Percentiles rank a stretch among this genome's conserved stretches.
These are phyloP conservation scores for Tylopilus orsonianus DNA, from an alignment of 1,284 basidiomycete species.

Conservation along the genomic window DNA sequence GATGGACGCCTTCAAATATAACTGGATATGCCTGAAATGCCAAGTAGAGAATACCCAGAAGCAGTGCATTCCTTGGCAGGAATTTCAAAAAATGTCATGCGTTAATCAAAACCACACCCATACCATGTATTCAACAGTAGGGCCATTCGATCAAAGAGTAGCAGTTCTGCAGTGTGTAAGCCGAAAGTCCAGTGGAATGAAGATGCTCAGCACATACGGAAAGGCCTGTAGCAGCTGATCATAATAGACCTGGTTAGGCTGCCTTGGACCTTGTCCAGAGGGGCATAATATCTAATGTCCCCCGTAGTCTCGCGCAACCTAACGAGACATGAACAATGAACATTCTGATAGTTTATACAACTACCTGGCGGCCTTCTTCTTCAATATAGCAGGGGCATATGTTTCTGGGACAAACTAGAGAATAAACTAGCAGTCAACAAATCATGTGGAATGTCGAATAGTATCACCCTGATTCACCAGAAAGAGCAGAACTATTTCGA, in stretches of 20 bases:
- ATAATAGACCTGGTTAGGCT: constrained; percentile 46
- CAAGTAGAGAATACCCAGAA: constrained; percentile 68
- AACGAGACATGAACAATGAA: background rate
- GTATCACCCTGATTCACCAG: constrained; percentile 39
- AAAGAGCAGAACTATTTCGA: constrained; percentile 45
- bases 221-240: constrained; percentile 64
- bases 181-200: background rate
- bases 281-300: constrained; percentile 41
- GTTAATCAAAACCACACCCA: constrained; percentile 14
- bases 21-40: constrained; percentile 59
- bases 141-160: constrained; percentile 74
- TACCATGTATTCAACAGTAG: constrained; percentile 61
- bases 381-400: constrained; percentile 63
- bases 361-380: constrained; percentile 48
- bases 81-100: background rate
- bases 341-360: no score
- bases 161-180: constrained; percentile 48
- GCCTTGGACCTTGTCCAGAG: constrained; percentile 34
- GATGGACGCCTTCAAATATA: constrained; percentile 54
- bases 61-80: constrained; percentile 45
- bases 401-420: constrained; percentile 71
- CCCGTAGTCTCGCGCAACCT: constrained; percentile 42
- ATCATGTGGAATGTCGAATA: background rate
- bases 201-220: constrained; percentile 50
- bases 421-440: background rate